These are phyloP conservation scores for Pseudozyma flocculosa DNA, from an alignment of 1,284 basidiomycete genomes.

Conservation along the genomic window DNA sequence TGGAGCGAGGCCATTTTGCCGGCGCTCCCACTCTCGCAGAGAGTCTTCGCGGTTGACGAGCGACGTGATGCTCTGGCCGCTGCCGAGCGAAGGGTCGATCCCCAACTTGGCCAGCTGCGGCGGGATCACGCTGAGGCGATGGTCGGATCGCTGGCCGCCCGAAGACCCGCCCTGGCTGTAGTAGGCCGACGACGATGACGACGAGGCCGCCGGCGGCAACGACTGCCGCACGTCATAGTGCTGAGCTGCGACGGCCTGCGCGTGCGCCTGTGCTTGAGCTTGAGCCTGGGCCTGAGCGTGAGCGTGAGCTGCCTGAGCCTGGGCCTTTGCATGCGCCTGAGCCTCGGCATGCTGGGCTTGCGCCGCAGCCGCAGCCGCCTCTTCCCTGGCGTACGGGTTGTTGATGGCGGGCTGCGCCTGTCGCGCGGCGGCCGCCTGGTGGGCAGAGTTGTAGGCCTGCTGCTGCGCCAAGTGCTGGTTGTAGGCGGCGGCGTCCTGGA, in stretches of 20 bases:
- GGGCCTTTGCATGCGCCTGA: conserved; percentile 31
- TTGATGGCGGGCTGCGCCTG: conserved; percentile 56
- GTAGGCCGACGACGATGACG: conserved; percentile 18
- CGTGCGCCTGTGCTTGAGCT: conserved; percentile 29
- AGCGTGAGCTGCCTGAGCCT: conserved; percentile 35
- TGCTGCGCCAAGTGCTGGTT: conserved; percentile 92
- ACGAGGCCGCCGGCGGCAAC: conserved; percentile 11
- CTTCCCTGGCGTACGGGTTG: conserved; percentile 49
- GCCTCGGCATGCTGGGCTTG: conserved; percentile 12
- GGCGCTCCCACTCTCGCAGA: conserved; percentile 60
- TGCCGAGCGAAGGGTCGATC: conserved; percentile 36
- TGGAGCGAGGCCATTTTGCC: conserved; percentile 61
- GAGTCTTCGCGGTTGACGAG: conserved; percentile 52
- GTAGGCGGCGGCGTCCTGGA: conserved; percentile 88
- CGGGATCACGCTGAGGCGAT: conserved; percentile 77
- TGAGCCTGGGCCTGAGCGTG: conserved; percentile 34
- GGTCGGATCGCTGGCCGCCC: conserved; percentile 8
- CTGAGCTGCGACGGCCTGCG: conserved; percentile 26
- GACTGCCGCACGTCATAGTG: conserved; percentile 27
- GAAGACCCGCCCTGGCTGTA: conserved; percentile 6
- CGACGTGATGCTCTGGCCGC: conserved; percentile 42
- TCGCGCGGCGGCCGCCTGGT: conserved; percentile 22
- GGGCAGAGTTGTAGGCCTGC: conserved; percentile 77
- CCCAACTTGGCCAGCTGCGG: conserved; percentile 69
- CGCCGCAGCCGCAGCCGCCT: conserved; percentile 13